Evolutionary conservation across 352 stramenopile genomes (phyloP).

Genomic region (Phytophthora pinifolia): DNA sequence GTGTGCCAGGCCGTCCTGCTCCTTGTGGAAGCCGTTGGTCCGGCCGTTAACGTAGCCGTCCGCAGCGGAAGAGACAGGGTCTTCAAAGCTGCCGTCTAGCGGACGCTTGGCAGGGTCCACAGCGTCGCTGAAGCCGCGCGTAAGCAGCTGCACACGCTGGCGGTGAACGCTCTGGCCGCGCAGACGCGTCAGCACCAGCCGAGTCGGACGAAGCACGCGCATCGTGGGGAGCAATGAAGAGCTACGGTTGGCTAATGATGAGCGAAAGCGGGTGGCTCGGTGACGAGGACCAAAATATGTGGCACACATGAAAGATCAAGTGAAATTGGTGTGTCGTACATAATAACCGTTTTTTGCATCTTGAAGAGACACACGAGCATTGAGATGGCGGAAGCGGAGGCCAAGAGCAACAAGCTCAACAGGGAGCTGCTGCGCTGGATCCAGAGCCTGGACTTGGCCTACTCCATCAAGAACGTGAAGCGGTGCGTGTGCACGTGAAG

Average conservation of each 20-base stretch:
- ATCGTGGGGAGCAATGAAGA: constrained; percentile 25
- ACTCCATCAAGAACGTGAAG: constrained; percentile 95
- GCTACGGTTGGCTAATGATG: constrained; percentile 35
- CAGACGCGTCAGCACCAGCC: constrained; percentile 40
- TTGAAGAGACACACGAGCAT: constrained; percentile 21
- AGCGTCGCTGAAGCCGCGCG: constrained; percentile 48
- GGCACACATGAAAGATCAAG: background rate
- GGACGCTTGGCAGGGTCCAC: constrained; percentile 28
- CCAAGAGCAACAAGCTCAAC: constrained; percentile 74
- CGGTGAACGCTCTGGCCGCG: constrained; percentile 16
- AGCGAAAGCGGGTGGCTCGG: constrained; percentile 10
- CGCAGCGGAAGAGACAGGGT: background rate
- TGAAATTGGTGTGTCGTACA: background rate
- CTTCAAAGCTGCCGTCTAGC: background rate
- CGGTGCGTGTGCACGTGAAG: constrained; percentile 34
- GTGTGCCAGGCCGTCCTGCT: constrained; percentile 6
- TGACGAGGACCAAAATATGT: constrained; percentile 4
- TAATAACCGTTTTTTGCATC: background rate
- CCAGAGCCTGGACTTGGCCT: constrained; percentile 92
- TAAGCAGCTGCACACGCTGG: constrained; percentile 34
- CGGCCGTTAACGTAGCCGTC: constrained; percentile 15
- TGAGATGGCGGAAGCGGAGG: constrained; percentile 13
- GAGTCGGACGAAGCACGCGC: constrained; percentile 41
- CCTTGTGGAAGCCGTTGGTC: constrained; percentile 23
- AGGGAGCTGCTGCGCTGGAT: constrained; percentile 92